Conservation (phyloP, 805 yeast genomes). For the Yamadazyma scolyti region DNA sequence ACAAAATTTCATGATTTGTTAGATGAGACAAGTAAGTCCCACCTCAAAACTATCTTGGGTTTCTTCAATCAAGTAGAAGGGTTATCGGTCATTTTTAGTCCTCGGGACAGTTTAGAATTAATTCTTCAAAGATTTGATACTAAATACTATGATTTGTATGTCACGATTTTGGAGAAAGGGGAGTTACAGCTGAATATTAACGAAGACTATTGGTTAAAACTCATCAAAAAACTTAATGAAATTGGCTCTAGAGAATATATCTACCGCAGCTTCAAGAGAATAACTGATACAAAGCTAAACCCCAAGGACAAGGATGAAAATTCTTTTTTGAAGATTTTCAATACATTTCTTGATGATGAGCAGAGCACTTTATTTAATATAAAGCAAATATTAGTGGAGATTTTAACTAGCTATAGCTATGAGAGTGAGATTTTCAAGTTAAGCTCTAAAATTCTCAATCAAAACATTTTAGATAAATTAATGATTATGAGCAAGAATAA, state of each 20-base stretch:
- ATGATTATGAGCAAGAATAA: constrained; percentile 37
- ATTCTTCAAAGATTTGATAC: constrained; percentile 14
- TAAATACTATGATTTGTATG: constrained; percentile 19
- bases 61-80: too few species aligned
- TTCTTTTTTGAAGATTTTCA: constrained; percentile 54
- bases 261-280: constrained; percentile 28
- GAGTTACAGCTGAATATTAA: constrained; percentile 12
- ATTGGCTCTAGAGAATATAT: constrained; percentile 21
- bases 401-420: constrained; percentile 59
- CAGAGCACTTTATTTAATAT: constrained; percentile 57
- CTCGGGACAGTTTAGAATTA: constrained; percentile 29
- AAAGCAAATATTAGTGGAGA: constrained; percentile 55
- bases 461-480: constrained; percentile 50
- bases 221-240: constrained; percentile 22
- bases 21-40: too few species aligned
- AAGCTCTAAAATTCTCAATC: constrained; percentile 52
- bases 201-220: constrained; percentile 26
- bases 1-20: too few species aligned
- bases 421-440: constrained; percentile 55
- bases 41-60: too few species aligned
- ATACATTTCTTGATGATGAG: constrained; percentile 48
- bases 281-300: constrained; percentile 25
- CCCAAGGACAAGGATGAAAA: constrained; percentile 16
- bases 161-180: constrained; percentile 18
- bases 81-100: too few species aligned